A percentile compares a stretch with the other conserved stretches of the same genome.
Evolutionary conservation across 2,329 filamentous ascomycete species (phyloP).

Genomic region (Fusarium sororula): DNA sequence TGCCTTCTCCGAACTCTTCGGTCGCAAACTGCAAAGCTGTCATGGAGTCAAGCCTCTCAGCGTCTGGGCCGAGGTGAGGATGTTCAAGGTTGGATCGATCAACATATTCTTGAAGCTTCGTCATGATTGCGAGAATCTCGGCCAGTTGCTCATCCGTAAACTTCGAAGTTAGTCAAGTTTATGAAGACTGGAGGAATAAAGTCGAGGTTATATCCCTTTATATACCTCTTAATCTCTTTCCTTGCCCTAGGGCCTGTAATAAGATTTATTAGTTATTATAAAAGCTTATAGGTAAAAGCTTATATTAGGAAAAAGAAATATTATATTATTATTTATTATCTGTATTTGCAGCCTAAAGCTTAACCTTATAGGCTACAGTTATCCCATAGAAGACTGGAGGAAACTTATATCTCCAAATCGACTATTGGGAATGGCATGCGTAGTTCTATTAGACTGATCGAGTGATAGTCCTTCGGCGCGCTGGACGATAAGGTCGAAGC

Average conservation of each 20-base stretch:
- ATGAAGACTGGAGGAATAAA: too few species aligned
- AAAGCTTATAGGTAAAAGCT: too few species aligned
- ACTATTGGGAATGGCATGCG: neutral
- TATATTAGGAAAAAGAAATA: too few species aligned
- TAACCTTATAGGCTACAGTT: too few species aligned
- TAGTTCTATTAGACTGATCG: neutral
- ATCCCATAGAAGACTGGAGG: too few species aligned
- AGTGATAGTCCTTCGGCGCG: neutral
- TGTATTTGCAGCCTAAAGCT: too few species aligned
- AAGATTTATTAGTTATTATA: too few species aligned
- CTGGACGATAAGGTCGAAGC: conserved; percentile 2
- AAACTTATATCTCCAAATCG: neutral
- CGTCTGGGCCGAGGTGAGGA: neutral
- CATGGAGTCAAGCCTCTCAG: neutral
- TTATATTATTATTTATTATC: too few species aligned
- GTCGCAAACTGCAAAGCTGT: neutral
- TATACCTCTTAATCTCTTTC: too few species aligned
- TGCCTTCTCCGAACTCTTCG: rapidly evolving
- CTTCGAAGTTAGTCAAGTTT: rapidly evolving
- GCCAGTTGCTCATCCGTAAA: neutral
- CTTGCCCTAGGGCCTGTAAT: too few species aligned
- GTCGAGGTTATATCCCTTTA: too few species aligned
- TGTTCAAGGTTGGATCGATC: neutral
- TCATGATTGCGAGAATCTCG: neutral
- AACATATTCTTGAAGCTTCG: neutral